Conservation (phyloP, 2,329 filamentous ascomycete species). For the Calonectria crousiana region DNA sequence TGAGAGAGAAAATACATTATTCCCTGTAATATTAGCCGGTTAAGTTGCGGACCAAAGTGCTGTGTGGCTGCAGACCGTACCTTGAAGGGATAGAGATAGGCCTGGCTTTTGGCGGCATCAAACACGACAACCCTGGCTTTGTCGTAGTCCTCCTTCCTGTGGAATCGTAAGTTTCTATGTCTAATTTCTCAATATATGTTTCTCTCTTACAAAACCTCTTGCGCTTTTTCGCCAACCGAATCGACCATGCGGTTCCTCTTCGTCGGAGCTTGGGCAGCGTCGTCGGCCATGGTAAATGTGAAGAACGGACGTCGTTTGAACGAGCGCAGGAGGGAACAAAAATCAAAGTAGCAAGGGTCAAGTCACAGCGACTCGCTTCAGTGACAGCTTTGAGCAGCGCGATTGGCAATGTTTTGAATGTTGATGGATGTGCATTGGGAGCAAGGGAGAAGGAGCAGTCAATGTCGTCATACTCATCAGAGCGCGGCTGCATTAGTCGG, state of each 20-base stretch:
- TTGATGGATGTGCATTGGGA: background rate
- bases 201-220: slow-evolving; percentile 60
- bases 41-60: slow-evolving; percentile 1
- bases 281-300: background rate
- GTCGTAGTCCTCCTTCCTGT: slow-evolving; percentile 77
- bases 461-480: slow-evolving; percentile 28
- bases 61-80: slow-evolving; percentile 46
- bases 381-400: background rate
- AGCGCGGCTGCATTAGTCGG: slow-evolving; percentile 1
- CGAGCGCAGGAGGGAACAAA: background rate
- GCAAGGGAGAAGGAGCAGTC: slow-evolving; percentile 9
- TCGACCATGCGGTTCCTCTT: slow-evolving; percentile 50
- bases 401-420: background rate
- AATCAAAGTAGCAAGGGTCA: background rate
- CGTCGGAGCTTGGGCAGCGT: slow-evolving; percentile 38
- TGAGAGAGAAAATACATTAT: slow-evolving; percentile 71
- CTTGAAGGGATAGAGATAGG: slow-evolving; percentile 90
- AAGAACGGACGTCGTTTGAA: background rate
- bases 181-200: background rate
- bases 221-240: slow-evolving; percentile 59
- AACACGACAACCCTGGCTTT: slow-evolving; percentile 73
- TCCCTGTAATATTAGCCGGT: slow-evolving; percentile 55
- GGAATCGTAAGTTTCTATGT: slow-evolving; percentile 19
- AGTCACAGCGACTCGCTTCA: no score
- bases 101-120: slow-evolving; percentile 79